These are phyloP conservation scores for Aphanomyces stellatus DNA, from an alignment of 352 stramenopile genomes.

Conservation along the genomic window DNA sequence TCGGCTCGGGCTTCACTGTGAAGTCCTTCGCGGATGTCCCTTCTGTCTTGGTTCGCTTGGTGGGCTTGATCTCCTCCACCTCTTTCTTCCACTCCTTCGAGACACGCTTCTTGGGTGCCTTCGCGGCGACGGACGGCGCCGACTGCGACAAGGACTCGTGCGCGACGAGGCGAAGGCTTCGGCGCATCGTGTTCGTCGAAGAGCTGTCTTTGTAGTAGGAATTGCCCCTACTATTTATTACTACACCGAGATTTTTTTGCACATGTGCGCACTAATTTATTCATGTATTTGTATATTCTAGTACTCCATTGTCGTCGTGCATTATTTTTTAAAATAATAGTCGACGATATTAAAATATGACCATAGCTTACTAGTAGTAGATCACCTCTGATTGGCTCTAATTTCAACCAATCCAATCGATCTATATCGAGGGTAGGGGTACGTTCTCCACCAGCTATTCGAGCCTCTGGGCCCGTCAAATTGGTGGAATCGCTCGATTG, in stretches of 20 bases:
- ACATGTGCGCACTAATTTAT: no score
- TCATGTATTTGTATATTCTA: no score
- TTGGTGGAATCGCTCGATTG: not conserved
- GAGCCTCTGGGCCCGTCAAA: not conserved
- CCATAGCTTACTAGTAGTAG: not conserved
- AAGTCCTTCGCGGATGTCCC: not conserved
- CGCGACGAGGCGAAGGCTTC: not conserved
- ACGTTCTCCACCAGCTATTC: constrained; percentile 6
- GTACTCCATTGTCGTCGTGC: no score
- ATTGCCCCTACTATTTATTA: no score
- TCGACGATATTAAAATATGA: no score
- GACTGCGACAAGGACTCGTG: not conserved
- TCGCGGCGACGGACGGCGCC: not conserved
- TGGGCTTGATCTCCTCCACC: not conserved
- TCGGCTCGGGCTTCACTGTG: no score
- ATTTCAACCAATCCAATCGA: not conserved
- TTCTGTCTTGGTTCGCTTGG: not conserved
- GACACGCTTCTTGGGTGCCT: not conserved
- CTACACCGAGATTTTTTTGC: no score
- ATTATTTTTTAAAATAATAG: no score
- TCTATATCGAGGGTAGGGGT: not conserved
- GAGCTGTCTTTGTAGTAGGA: no score
- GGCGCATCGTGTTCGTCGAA: not conserved
- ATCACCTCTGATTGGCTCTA: not conserved
- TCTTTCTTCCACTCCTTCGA: not conserved